Conservation (phyloP, 768 basidiomycete genomes). For the Boletus sp. region DNA sequence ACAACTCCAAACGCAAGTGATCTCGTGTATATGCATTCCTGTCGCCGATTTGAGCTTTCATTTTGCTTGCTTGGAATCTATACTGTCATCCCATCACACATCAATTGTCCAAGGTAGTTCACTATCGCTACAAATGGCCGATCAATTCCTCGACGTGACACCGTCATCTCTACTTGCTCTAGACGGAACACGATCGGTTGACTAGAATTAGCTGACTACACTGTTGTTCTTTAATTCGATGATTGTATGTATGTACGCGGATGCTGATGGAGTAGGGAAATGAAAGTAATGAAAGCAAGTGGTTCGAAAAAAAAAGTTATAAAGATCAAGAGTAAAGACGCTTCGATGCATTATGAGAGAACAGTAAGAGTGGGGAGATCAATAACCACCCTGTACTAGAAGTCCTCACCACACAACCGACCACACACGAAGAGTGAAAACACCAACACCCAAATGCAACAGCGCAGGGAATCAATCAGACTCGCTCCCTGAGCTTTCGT, state of each 20-base stretch:
- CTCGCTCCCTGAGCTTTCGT: conserved; percentile 80
- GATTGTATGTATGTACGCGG: conserved; percentile 40
- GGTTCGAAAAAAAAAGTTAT: conserved; percentile 31
- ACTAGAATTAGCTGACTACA: conserved; percentile 52
- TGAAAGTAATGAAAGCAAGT: conserved; percentile 26
- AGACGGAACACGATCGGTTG: conserved; percentile 22
- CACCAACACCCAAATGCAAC: conserved; percentile 13
- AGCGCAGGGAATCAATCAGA: conserved; percentile 55
- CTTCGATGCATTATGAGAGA: conserved; percentile 22
- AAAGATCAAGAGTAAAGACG: conserved; percentile 37
- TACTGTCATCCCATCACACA: background rate
- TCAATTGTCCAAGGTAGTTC: background rate
- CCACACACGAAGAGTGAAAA: conserved; percentile 13
- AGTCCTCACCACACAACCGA: conserved; percentile 24
- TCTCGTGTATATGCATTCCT: background rate
- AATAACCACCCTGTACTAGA: conserved; percentile 14
- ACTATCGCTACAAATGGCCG: conserved; percentile 14
- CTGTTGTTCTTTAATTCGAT: conserved; percentile 42
- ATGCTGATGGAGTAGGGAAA: conserved; percentile 28
- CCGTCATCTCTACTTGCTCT: conserved; percentile 24
- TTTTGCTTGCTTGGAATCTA: conserved; percentile 4
- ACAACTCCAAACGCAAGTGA: conserved; percentile 21
- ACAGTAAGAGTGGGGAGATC: conserved; percentile 25
- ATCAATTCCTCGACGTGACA: conserved; percentile 11
- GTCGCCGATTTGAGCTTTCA: background rate